Evolutionary conservation across 805 yeast genomes (phyloP), one percentile per base, ranked within the genome.

Genomic region (Metschnikowia cubensis): DNA sequence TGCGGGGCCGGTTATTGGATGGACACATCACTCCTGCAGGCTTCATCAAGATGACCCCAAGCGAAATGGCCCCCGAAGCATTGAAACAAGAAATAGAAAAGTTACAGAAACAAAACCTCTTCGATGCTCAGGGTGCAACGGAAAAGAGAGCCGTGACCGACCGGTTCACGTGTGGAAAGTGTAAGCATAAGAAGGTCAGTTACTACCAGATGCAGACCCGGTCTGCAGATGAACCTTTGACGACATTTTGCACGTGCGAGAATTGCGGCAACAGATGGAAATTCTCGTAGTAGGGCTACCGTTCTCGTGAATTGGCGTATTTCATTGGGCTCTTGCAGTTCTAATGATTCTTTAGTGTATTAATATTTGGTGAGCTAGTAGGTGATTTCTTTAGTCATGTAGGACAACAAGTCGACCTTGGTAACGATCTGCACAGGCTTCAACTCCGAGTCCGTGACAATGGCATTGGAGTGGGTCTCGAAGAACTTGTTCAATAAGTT

Each of bases 181-280:
- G 99, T 80, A 94, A 92, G 71, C 92, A 90, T 67, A 90, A 91
- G 78, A 90, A 89, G 75, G 99, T 94, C 38, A 87, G 96, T 59
- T 94, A 94, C 68, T 92, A 91, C 70, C 99, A 94, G 73, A 80
- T 94, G 85, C 99, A 94, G 76, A 94, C 99, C 33, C 80, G 99
- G 70, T 88, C 96, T 50, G 99, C 99, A 17, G 99, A 94, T 81
- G 99, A 94, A 71, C 99, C 99, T 52, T 80, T 94, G 62, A 94
- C 99, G 6, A 94, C 99, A 1, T 94, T 94, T 67, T 94, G 99
- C 75, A 91, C 97, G 3, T 94, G 99, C 74, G 97, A 91, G 63
- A 89, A 82, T 57, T 94, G 99, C 74, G 98, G 98, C 55, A 89
- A 94, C 65, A 82, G 98, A 69, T 94, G 99, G 99, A 94, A 94